Conservation (phyloP, 345 rosid genomes). For the Gynandropsis gynandra region DNA sequence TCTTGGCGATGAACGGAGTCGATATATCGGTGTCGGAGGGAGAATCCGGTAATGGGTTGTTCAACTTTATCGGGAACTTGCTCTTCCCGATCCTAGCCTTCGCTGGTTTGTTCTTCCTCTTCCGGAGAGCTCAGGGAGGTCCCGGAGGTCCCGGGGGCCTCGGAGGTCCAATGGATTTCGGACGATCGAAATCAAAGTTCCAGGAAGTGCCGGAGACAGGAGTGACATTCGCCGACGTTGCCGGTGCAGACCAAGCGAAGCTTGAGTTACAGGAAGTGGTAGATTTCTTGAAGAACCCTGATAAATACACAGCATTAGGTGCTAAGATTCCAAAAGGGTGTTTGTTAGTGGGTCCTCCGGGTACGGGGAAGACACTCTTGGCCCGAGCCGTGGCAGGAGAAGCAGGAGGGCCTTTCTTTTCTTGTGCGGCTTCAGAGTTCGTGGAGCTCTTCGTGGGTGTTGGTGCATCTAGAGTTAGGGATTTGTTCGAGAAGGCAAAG, state of each 20-base stretch:
- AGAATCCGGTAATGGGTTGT: conserved; percentile 56
- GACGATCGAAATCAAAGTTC: conserved; percentile 68
- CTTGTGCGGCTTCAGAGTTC: conserved; percentile 70
- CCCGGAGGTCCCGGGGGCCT: conserved; percentile 80
- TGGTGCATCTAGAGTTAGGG: conserved; percentile 84
- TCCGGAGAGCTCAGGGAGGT: conserved; percentile 64
- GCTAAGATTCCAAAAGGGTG: conserved; percentile 88
- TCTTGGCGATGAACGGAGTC: conserved; percentile 68
- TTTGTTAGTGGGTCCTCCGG: conserved; percentile 70
- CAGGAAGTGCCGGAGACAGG: conserved; percentile 89
- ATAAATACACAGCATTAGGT: conserved; percentile 76
- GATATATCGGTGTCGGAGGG: conserved; percentile 78
- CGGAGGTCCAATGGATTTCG: conserved; percentile 84
- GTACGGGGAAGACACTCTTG: conserved; percentile 76
- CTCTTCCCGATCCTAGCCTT: conserved; percentile 58
- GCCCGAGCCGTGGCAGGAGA: conserved; percentile 90
- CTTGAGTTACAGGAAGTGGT: conserved; percentile 74
- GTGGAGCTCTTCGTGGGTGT: conserved; percentile 86
- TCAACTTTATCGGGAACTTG: conserved; percentile 52
- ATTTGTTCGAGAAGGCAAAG: conserved; percentile 79
- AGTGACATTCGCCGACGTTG: conserved; percentile 64
- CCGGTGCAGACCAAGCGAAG: conserved; percentile 82
- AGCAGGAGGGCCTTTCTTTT: conserved; percentile 83
- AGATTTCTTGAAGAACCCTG: conserved; percentile 76
- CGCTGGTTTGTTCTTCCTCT: conserved; percentile 56